phyloP scores from a whole-genome alignment of 257 asterid species.

The Hygrophila difformis region DNA sequence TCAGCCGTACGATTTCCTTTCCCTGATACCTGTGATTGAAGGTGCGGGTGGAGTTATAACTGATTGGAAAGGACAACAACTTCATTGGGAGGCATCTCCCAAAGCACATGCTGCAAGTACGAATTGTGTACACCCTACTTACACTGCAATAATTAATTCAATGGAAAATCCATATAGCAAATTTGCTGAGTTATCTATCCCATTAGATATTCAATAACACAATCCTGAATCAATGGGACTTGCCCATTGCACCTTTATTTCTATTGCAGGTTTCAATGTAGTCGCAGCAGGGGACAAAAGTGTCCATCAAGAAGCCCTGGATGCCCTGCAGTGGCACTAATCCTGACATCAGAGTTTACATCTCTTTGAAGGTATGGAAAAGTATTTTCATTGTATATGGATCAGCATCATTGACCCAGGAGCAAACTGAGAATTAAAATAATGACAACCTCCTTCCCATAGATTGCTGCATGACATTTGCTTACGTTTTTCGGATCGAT shows the following conservation, averaged over 20 bases:
- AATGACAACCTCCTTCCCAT: too few relatives aligned
- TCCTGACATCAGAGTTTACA: background rate
- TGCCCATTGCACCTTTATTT: too few relatives aligned
- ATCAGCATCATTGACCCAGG: too few relatives aligned
- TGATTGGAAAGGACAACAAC: conserved; percentile 72
- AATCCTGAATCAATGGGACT: too few relatives aligned
- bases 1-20: conserved; percentile 95
- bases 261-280: conserved; percentile 72
- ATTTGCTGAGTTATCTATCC: too few relatives aligned
- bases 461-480: too few relatives aligned
- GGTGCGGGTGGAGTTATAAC: conserved; percentile 93
- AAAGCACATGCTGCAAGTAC: conserved; percentile 54
- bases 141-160: background rate
- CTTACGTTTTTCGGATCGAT: too few relatives aligned
- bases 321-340: conserved; percentile 49
- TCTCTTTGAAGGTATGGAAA: background rate
- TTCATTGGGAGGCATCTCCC: conserved; percentile 81
- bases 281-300: conserved; percentile 75
- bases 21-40: conserved; percentile 87
- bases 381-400: background rate
- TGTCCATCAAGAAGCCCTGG: conserved; percentile 56
- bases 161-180: too few relatives aligned
- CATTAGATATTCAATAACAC: too few relatives aligned
- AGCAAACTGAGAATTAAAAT: too few relatives aligned
- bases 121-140: too few relatives aligned